These are phyloP conservation scores for Alternaria conjuncta DNA, from an alignment of 2,329 filamentous ascomycete genomes.

Conservation along the genomic window DNA sequence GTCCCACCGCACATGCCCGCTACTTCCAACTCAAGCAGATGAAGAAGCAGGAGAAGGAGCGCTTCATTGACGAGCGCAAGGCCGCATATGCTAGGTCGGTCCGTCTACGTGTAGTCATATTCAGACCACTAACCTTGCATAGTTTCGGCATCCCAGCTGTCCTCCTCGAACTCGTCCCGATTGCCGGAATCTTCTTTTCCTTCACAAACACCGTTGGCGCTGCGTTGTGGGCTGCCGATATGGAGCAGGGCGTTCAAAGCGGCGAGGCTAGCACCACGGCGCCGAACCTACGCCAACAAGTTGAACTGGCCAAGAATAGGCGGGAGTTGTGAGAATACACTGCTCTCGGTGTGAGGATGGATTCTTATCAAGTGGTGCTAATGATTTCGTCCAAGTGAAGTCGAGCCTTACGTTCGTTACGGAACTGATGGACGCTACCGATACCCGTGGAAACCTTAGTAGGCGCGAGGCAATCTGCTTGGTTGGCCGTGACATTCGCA, in stretches of 20 bases:
- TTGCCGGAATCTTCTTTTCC: conserved; percentile 81
- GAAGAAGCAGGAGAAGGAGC: conserved; percentile 67
- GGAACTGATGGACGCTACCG: conserved; percentile 25
- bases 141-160: conserved; percentile 77
- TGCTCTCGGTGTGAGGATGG: background rate
- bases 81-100: conserved; percentile 79
- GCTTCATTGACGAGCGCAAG: conserved; percentile 73
- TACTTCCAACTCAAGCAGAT: conserved; percentile 94
- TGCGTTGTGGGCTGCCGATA: conserved; percentile 91
- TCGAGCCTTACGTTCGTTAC: conserved; percentile 13
- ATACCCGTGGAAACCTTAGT: conserved; percentile 47
- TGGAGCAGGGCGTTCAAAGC: conserved; percentile 59
- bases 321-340: conserved; percentile 40
- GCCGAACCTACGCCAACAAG: conserved; percentile 45
- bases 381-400: conserved; percentile 12
- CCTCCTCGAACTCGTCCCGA: conserved; percentile 81
- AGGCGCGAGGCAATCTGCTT: conserved; percentile 39
- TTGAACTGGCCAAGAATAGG: conserved; percentile 40
- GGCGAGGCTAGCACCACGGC: conserved; percentile 38
- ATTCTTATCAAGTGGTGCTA: conserved; percentile 11
- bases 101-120: background rate
- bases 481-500: conserved; percentile 31
- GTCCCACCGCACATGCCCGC: conserved; percentile 63
- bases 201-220: conserved; percentile 94
- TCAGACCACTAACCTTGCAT: conserved; percentile 3